Percentiles rank a stretch among this genome's conserved stretches.
Evolutionary conservation across 2,329 filamentous ascomycete genomes (phyloP).

Genomic region (Eutypa lata): DNA sequence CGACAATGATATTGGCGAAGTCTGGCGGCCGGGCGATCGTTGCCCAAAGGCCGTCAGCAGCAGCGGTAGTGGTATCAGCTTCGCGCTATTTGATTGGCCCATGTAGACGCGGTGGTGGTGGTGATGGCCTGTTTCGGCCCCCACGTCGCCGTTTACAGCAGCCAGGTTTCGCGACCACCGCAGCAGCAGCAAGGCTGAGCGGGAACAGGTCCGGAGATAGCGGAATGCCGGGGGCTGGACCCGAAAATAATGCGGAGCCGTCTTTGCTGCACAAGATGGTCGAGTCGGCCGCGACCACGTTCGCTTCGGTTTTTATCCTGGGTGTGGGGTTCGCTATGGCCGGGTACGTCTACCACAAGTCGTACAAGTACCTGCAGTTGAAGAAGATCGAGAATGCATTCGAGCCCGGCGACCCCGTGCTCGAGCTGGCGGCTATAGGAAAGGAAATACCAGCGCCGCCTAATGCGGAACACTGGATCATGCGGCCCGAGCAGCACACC

Average conservation of each 20-base stretch:
- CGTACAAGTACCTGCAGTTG: slow-evolving; percentile 89
- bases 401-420: slow-evolving; percentile 83
- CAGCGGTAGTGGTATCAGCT: no score
- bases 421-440: slow-evolving; percentile 70
- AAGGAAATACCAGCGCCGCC: slow-evolving; percentile 50
- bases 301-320: slow-evolving; percentile 70
- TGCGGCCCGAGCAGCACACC: slow-evolving; percentile 74
- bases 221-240: background rate
- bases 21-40: slow-evolving; percentile 1
- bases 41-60: background rate
- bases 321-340: slow-evolving; percentile 63
- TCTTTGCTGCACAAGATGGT: slow-evolving; percentile 59
- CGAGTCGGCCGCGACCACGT: slow-evolving; percentile 71
- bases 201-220: slow-evolving; percentile 3
- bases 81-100: background rate
- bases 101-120: slow-evolving; percentile 1
- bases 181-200: background rate
- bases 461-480: slow-evolving; percentile 69
- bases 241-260: slow-evolving; percentile 13
- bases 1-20: slow-evolving; percentile 2
- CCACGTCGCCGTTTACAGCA: slow-evolving; percentile 6
- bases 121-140: slow-evolving; percentile 10
- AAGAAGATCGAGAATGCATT: slow-evolving; percentile 92
- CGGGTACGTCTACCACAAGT: slow-evolving; percentile 74
- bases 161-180: background rate